Base-by-base conservation (phyloP, 345 rosid genomes). In the Eutrema yunnanense region DNA sequence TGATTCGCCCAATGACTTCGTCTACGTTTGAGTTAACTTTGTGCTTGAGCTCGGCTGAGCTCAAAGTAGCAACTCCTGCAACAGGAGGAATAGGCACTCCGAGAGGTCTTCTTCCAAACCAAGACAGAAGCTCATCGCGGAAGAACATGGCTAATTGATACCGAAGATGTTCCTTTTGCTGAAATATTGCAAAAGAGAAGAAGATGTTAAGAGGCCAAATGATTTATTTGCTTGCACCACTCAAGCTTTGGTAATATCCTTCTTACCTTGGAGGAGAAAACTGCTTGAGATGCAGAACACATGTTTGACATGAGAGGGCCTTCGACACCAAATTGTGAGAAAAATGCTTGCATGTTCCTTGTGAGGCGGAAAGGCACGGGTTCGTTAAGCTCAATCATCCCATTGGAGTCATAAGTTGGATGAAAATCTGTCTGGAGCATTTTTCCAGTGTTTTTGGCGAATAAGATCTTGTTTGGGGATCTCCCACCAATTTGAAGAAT, bases 141-240 rank as follows among this genome's bases (percentile, higher is more conserved):
- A 95, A 95, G 81, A 92, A 95, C 99, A 95, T 95, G 14, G 96
- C 96, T 60, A 92, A 81, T 6, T 95, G 99, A 84, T 88, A 90
- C 92, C 99, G 85, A 30, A 90, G 53, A 84, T 90, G 97, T 69
- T 90, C 84, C 14, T 73, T 87, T 92, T 95, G 97, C 98, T 55
- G 41, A 5, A 33, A 54, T 42, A 30, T 54, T 32, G 87, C 72
- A 77, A 71, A 73, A 56, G 51, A 65, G 52, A 10, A 38, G 32
- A 65, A 27, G 30, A 71, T 29, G 57, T 71, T 42, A 71, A 51
- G 54, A n/a, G 60, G 60, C 44, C 8, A 54, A 43, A 52, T 62
- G 36, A 57, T 72, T 52, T 19, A 48, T 72, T 52, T 19, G 52
- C 48, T 53, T 11, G 52, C 57, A 37, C 11, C 16, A 69, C 49